A percentile compares a stretch with the other conserved stretches of the same genome.
Conservation (phyloP, 1,284 basidiomycete genomes). For the Papiliotrema nemorosa region DNA sequence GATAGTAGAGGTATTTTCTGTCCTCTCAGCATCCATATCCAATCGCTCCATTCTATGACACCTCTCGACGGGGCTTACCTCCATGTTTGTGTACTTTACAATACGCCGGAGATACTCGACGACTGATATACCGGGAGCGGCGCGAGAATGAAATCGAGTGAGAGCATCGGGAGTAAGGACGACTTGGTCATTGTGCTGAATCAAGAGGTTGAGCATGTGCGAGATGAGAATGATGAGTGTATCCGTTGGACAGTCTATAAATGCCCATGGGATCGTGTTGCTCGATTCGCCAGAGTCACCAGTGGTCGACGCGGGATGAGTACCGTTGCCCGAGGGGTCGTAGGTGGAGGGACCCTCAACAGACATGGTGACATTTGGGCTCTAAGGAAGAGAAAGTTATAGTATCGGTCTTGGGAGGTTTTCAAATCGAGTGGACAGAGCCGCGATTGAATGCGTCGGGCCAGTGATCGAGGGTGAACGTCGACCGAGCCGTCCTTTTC, state of each 20-base stretch:
- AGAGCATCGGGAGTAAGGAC: constrained; percentile 53
- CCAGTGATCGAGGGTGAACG: no score
- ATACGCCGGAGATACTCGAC: constrained; percentile 88
- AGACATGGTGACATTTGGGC: background rate
- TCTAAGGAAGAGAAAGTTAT: background rate
- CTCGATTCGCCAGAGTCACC: background rate
- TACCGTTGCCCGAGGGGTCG: background rate
- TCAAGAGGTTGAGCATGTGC: constrained; percentile 88
- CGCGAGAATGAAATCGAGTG: constrained; percentile 88
- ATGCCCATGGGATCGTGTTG: constrained; percentile 47
- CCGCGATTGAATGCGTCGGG: no score
- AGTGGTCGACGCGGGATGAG: no score
- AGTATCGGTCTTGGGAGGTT: background rate
- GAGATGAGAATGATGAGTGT: constrained; percentile 81
- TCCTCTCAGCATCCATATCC: background rate
- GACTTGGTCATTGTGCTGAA: constrained; percentile 89
- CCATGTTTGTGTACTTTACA: constrained; percentile 85
- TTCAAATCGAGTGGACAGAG: no score
- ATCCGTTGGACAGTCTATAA: constrained; percentile 67
- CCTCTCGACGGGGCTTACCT: no score
- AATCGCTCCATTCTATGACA: no score
- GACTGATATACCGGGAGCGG: constrained; percentile 76
- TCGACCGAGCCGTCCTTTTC: no score
- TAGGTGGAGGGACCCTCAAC: background rate
- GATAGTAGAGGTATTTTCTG: constrained; percentile 85